Evolutionary conservation across 768 basidiomycete genomes (phyloP), one percentile per base, ranked within the genome.

Genomic region (Tylopilus vinaceipallidus): DNA sequence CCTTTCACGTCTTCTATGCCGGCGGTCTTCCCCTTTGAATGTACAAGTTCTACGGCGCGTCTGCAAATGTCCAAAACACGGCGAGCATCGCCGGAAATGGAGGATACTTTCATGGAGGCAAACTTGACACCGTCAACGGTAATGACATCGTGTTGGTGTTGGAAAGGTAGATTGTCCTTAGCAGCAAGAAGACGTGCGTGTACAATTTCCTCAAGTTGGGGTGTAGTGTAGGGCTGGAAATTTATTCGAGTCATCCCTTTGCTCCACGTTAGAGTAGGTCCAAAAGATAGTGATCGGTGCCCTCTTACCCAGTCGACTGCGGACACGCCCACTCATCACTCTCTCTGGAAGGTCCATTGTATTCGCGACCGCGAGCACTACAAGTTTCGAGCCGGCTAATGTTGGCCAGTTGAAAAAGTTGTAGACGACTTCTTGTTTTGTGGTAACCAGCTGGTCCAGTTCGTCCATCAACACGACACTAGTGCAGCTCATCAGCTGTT

Each of bases 351-450:
- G 76, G 62, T 98, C 95, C 90, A 97, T 95, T 26, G 95, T 94
- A 64, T 98, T 99, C 7, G 97, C 97, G 1, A 99, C 94, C 0
- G 97, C 95, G 43, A 99, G 81, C 2, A 99, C 97, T 44, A 98
- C 84, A 6, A 99, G 79, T 66, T 89, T 91, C 50, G 92, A 94
- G 17, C 83, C 84, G 0, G 80, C 77, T 43, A 97, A 74, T 4
- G 94, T 95, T 2, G 97, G 97, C 95, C 97, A 99, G 65, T 99
- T 98, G 78, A 98, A 98, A 71, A 99, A 98, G 63, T 98, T 98
- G 71, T 99, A 99, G 19, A 99, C 89, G 10, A 99, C 95, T 50
- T 99, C 95, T 66, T 99, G 95, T 65, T 97, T 97, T 16, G 88
- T 75, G 1, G 95, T 98, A 58, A 98, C 83, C 24, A 99, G 78